phyloP scores from a whole-genome alignment of 345 rosid genomes.

The Acer negundo region DNA sequence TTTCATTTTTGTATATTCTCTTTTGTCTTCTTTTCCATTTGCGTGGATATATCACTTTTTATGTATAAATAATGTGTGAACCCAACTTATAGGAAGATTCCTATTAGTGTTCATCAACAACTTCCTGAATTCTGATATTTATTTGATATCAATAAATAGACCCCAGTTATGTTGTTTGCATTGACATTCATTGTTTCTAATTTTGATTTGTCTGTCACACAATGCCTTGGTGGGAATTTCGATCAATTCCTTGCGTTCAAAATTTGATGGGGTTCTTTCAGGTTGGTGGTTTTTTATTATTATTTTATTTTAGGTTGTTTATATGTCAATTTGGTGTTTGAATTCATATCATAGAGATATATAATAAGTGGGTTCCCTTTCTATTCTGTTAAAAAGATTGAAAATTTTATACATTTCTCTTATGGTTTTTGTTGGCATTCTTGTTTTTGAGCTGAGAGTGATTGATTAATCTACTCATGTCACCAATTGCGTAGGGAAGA shows the following conservation, averaged over 20 bases:
- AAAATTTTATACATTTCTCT: not conserved
- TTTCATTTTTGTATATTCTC: not conserved
- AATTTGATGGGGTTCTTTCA: slow-evolving; percentile 26
- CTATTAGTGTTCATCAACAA: not conserved
- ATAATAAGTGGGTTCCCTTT: not conserved
- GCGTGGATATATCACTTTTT: not conserved
- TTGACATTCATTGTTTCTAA: not conserved
- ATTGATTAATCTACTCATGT: not conserved
- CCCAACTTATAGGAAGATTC: slow-evolving; percentile 13
- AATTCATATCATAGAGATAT: not conserved
- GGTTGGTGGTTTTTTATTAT: slow-evolving; percentile 24
- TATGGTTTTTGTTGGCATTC: not conserved
- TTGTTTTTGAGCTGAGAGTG: not conserved
- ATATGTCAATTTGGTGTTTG: not conserved
- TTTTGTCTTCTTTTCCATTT: not conserved
- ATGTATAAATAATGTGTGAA: not conserved
- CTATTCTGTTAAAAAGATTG: not conserved
- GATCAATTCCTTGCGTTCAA: slow-evolving; percentile 29
- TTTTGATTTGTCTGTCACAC: slow-evolving; percentile 10
- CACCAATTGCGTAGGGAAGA: not conserved
- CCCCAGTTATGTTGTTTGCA: slow-evolving; percentile 10
- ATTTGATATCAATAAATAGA: not conserved
- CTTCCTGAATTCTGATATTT: not conserved
- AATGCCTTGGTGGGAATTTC: slow-evolving; percentile 41
- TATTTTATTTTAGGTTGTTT: not conserved